Percentiles rank a stretch among this genome's conserved stretches.
These are phyloP conservation scores for Luvunga scandens DNA, from an alignment of 345 rosid genomes.

Conservation along the genomic window DNA sequence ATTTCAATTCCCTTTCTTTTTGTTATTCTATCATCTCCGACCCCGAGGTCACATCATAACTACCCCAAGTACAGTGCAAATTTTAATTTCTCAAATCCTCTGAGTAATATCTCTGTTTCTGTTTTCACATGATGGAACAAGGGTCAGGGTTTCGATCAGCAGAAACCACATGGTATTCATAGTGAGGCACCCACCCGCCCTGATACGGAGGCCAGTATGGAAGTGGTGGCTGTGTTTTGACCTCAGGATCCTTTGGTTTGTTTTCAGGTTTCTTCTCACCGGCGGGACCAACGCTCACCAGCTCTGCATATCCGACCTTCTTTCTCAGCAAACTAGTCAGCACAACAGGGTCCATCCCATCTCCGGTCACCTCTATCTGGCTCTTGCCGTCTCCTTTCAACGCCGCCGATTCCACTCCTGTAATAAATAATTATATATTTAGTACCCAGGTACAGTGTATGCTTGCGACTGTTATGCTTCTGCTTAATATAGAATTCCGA, in stretches of 20 bases:
- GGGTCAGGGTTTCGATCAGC: not conserved
- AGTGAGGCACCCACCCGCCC: not conserved
- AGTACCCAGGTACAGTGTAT: not conserved
- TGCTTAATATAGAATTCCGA: not conserved
- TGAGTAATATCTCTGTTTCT: not conserved
- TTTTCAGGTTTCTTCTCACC: not conserved
- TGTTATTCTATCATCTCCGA: no score
- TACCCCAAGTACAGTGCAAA: no score
- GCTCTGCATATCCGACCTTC: conserved; percentile 35
- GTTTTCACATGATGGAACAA: not conserved
- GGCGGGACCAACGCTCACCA: not conserved
- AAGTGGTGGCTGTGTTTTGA: not conserved
- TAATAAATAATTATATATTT: no score
- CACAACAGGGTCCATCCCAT: conserved; percentile 34
- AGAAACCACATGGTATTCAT: not conserved
- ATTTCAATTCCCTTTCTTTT: no score
- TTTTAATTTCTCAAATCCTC: no score
- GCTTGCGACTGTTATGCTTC: not conserved
- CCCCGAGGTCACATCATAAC: no score
- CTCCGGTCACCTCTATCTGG: conserved; percentile 50
- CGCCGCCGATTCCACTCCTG: conserved; percentile 42
- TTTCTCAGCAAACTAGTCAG: conserved; percentile 33
- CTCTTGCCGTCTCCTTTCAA: conserved; percentile 43
- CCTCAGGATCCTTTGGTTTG: not conserved
- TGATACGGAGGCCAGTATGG: not conserved